Evolutionary conservation across 2,329 filamentous ascomycete species (phyloP).

Genomic region (Alternaria panax): DNA sequence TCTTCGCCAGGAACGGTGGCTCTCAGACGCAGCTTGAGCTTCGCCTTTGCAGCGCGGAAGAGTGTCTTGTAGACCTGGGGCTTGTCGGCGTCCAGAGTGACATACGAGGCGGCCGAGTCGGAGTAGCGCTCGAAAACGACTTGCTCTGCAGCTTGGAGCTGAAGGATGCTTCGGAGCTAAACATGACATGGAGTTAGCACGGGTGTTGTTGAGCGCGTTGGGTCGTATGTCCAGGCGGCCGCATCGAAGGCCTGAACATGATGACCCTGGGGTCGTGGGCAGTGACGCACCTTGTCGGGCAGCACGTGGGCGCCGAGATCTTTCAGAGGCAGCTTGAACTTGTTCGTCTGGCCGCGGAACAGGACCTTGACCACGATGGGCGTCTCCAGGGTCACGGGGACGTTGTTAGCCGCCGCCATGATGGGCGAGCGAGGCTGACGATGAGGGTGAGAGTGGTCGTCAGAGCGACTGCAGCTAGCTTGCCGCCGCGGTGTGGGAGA

Average conservation of each 20-base stretch:
- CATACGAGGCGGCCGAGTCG: constrained; percentile 83
- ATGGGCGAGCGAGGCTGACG: constrained; percentile 39
- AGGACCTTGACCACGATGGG: constrained; percentile 86
- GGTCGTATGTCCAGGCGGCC: background rate
- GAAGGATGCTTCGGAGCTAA: constrained; percentile 69
- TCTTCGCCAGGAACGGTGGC: constrained; percentile 68
- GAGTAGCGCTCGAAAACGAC: constrained; percentile 90
- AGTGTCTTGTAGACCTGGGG: constrained; percentile 92
- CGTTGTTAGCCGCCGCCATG: constrained; percentile 51
- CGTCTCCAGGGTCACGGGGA: constrained; percentile 69
- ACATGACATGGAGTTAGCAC: constrained; percentile 25
- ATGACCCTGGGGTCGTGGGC: background rate
- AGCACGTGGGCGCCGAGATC: constrained; percentile 79
- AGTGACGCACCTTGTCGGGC: constrained; percentile 78
- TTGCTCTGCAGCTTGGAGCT: constrained; percentile 67
- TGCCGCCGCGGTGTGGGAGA: constrained; percentile 7
- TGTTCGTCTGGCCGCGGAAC: constrained; percentile 76
- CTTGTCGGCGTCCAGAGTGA: constrained; percentile 80
- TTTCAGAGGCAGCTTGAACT: constrained; percentile 87
- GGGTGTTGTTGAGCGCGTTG: background rate
- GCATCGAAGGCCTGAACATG: background rate
- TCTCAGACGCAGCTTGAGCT: constrained; percentile 92
- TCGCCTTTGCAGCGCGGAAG: constrained; percentile 94
- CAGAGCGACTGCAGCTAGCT: constrained; percentile 16
- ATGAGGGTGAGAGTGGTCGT: constrained; percentile 32